These are phyloP conservation scores for Lentinula sp. DNA, from an alignment of 768 basidiomycete species.

Conservation along the genomic window DNA sequence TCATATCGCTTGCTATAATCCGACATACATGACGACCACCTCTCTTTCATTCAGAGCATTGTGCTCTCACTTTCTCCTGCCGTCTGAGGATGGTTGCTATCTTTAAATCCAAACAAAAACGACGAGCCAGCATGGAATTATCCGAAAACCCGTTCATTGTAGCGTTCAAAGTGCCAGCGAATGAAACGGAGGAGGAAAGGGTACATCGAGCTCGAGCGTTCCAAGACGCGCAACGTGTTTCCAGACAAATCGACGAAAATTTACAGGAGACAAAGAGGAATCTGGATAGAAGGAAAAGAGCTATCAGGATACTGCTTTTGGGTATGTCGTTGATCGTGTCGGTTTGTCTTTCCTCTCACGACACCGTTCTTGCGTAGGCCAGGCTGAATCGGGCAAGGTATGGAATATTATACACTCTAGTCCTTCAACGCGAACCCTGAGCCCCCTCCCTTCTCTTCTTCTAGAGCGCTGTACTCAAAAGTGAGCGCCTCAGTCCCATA, in stretches of 20 bases:
- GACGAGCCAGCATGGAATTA: neutral
- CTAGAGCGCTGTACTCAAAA: conserved; percentile 46
- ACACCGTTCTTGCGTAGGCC: conserved; percentile 17
- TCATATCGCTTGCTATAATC: neutral
- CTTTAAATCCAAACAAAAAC: neutral
- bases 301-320: conserved; percentile 32
- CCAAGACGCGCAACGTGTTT: conserved; percentile 26
- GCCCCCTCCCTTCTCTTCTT: neutral
- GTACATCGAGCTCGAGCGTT: conserved; percentile 20
- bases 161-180: conserved; percentile 23
- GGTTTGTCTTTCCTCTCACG: neutral
- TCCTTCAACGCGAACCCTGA: no score
- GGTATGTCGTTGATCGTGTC: conserved; percentile 16
- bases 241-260: conserved; percentile 28
- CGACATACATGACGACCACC: neutral
- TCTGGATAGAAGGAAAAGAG: conserved; percentile 28
- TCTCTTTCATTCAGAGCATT: neutral
- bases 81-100: neutral
- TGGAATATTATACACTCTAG: neutral
- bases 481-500: conserved; percentile 16
- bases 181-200: conserved; percentile 29
- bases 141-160: conserved; percentile 24
- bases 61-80: neutral
- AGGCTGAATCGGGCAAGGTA: conserved; percentile 34
- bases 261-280: conserved; percentile 25